Conservation (phyloP, 23 red algal species). For the Gracilaria caudata region DNA sequence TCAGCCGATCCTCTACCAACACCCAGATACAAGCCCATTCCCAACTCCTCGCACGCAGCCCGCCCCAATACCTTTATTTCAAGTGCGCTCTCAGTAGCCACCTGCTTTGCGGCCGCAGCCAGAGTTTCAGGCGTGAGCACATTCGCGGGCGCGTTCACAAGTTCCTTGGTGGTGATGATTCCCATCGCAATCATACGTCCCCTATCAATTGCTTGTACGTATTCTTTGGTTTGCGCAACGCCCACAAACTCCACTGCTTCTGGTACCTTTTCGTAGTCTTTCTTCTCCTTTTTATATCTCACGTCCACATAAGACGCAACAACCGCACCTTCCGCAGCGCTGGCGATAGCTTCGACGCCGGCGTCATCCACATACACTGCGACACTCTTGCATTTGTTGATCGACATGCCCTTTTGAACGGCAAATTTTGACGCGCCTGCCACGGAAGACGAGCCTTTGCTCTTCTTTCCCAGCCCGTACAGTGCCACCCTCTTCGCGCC, state of each 20-base stretch:
- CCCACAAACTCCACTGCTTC: slow-evolving; percentile 38
- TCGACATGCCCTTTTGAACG: slow-evolving; percentile 34
- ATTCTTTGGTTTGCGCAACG: not conserved
- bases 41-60: slow-evolving; percentile 85
- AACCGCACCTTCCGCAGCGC: slow-evolving; percentile 46
- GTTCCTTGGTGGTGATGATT: slow-evolving; percentile 81
- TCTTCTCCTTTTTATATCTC: slow-evolving; percentile 75
- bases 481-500: slow-evolving; percentile 63
- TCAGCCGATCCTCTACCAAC: slow-evolving; percentile 83
- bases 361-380: slow-evolving; percentile 48
- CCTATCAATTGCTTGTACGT: slow-evolving; percentile 25
- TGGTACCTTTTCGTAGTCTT: slow-evolving; percentile 66
- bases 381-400: slow-evolving; percentile 46
- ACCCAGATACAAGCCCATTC: slow-evolving; percentile 93
- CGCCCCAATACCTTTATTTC: slow-evolving; percentile 80
- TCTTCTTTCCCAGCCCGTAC: slow-evolving; percentile 77
- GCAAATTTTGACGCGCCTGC: slow-evolving; percentile 55
- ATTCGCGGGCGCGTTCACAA: slow-evolving; percentile 94
- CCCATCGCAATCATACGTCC: slow-evolving; percentile 64
- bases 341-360: not conserved
- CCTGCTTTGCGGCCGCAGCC: slow-evolving; percentile 66
- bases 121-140: slow-evolving; percentile 79
- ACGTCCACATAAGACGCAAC: slow-evolving; percentile 73
- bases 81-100: slow-evolving; percentile 63
- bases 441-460: slow-evolving; percentile 39